Base-by-base conservation (phyloP, 176 grass and related monocot species). In the Alopecurus myosuroides region DNA sequence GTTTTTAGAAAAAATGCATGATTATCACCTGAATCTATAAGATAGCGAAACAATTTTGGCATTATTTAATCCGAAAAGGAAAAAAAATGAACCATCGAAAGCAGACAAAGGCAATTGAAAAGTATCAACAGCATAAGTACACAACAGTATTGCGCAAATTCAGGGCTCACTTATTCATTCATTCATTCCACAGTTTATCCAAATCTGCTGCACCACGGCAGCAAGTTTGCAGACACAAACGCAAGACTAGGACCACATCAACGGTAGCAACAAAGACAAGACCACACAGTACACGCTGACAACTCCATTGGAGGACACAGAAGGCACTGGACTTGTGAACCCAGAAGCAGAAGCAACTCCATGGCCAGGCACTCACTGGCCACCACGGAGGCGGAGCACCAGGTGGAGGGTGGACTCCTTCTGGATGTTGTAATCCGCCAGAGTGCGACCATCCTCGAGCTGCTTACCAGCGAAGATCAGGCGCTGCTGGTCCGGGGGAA, bases 401-500 rank as follows among this genome's bases (percentile, higher is more conserved):
- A 95, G 56, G 50, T 94, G 89, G 0, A 91, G 89, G 7, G 92
- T 92, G 0, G 92, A 94, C 4, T 94, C 92, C 88, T 94, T 94
- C 76, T 94, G 92, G 20, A 94, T 94, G 56, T 94, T 94, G 55
- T 94, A 94, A 22, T 94, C 92, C 0, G 92, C 92, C 0, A 94
- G 37, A 7, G 92, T 94, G 48, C 92, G 88, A 19, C 92, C 92
- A 10, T 94, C 92, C 80, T 93, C 91, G 0, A 94, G 92, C 53
- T 93, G 91, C 85, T 93, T 93, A 0, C 91, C 91, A 0, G 92
- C 92, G 0, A 94, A 94, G 65, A 94, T 94, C 0, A 94, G 71
- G 15, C 92, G 79, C 80, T 94, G 92, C 84, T 94, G 92, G 70
- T 94, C 92, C 6, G 89, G 92, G 6, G 92, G 89, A 0, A 94